Evolutionary conservation across 2,329 filamentous ascomycete genomes (phyloP).

Genomic region (Tympanopsis confertula): DNA sequence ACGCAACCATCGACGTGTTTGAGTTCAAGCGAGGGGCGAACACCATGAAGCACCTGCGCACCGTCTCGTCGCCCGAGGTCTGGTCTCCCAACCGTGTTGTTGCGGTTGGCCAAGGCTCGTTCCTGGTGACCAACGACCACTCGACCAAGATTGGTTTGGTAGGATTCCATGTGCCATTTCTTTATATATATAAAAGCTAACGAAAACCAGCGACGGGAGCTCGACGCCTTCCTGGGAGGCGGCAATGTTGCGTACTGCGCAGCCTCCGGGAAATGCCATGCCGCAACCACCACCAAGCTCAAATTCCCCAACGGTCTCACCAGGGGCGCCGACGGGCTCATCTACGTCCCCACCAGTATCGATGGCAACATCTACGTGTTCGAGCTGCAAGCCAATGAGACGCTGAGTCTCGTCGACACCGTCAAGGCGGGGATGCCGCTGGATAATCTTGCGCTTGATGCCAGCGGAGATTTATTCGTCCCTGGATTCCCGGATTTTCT

Average conservation of each 20-base stretch:
- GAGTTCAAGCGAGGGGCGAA: constrained; percentile 10
- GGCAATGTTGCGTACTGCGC: constrained; percentile 16
- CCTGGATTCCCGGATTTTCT: constrained; percentile 15
- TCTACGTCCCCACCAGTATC: constrained; percentile 17
- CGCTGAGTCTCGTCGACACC: constrained; percentile 9
- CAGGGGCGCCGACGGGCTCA: constrained; percentile 15
- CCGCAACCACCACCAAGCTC: constrained; percentile 9
- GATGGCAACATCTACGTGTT: constrained; percentile 12
- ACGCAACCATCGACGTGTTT: constrained; percentile 23
- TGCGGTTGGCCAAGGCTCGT: constrained; percentile 14
- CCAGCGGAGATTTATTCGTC: constrained; percentile 18
- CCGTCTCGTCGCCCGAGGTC: constrained; percentile 15
- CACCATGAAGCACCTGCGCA: constrained; percentile 17
- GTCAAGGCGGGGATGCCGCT: constrained; percentile 15
- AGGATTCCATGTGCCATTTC: not conserved
- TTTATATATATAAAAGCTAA: constrained; percentile 1
- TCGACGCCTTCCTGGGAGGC: constrained; percentile 14
- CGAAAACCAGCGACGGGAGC: constrained; percentile 9
- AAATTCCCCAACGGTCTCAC: constrained; percentile 19
- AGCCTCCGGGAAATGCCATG: constrained; percentile 11
- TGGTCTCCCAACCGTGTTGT: constrained; percentile 21
- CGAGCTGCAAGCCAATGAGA: constrained; percentile 6
- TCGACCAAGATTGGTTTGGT: constrained; percentile 12
- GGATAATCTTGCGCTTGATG: constrained; percentile 22
- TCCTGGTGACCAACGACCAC: constrained; percentile 23